These are phyloP conservation scores for Rhodotorula sp. DNA, from an alignment of 1,284 basidiomycete species.

Conservation along the genomic window DNA sequence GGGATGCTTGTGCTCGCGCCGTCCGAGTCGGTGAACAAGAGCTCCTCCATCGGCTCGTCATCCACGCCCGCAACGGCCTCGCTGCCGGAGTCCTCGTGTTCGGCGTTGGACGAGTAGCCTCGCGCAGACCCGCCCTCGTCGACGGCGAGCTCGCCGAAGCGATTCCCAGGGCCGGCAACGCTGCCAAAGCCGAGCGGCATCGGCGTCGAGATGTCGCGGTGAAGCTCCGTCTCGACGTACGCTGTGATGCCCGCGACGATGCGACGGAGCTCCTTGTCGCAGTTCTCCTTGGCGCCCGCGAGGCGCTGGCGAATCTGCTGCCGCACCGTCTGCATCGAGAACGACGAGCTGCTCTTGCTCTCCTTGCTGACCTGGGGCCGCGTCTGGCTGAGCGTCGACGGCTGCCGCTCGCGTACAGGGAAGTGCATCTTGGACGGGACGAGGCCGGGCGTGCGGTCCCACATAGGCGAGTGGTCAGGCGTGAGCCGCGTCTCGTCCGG, in stretches of 20 bases:
- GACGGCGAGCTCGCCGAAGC: slow-evolving; percentile 27
- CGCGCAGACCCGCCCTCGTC: slow-evolving; percentile 6
- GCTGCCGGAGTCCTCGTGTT: slow-evolving; percentile 39
- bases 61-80: slow-evolving; percentile 32
- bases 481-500: slow-evolving; percentile 32
- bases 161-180: slow-evolving; percentile 19
- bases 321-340: slow-evolving; percentile 69
- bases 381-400: neutral
- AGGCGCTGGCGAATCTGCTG: slow-evolving; percentile 91
- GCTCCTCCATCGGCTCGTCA: slow-evolving; percentile 23
- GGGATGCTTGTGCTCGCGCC: slow-evolving; percentile 44
- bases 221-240: slow-evolving; percentile 86
- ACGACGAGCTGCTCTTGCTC: slow-evolving; percentile 24
- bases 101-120: slow-evolving; percentile 14
- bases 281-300: slow-evolving; percentile 86
- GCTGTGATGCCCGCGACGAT: slow-evolving; percentile 89
- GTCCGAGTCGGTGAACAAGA: slow-evolving; percentile 35
- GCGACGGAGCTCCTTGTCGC: slow-evolving; percentile 90
- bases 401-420: slow-evolving; percentile 17
- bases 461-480: slow-evolving; percentile 42
- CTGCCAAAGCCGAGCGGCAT: slow-evolving; percentile 38
- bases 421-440: slow-evolving; percentile 37
- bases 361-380: slow-evolving; percentile 8
- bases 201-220: slow-evolving; percentile 51
- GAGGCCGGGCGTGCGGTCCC: slow-evolving; percentile 45